Evolutionary conservation across 306 rosid species (phyloP).

Genomic region (Mimosa bimucronata): DNA sequence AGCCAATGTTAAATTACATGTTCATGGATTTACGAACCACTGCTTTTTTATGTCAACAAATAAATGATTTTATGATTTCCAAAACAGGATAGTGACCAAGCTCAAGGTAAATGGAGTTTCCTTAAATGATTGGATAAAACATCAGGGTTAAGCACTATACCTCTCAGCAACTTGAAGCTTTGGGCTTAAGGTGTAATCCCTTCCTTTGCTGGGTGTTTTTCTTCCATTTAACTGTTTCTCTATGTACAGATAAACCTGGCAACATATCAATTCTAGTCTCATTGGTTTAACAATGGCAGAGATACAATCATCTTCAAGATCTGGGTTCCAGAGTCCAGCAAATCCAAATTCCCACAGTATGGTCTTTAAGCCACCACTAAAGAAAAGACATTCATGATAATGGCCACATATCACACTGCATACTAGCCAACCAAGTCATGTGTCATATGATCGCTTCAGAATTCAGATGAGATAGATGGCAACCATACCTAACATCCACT

Average conservation of each 20-base stretch:
- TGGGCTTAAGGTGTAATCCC: conserved; percentile 4
- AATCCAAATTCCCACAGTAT: conserved; percentile 3
- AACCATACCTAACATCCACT: background rate
- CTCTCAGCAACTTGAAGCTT: conserved; percentile 24
- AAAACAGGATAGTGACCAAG: background rate
- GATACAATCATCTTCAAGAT: conserved; percentile 6
- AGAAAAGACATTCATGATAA: background rate
- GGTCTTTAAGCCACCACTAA: conserved; percentile 28
- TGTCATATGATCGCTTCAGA: conserved; percentile 9
- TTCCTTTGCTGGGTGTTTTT: conserved; percentile 14
- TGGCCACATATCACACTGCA: background rate
- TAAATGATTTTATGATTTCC: background rate
- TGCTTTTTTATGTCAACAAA: background rate
- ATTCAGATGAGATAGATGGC: conserved; percentile 11
- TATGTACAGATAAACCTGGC: conserved; percentile 16
- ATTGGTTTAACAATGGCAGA: background rate
- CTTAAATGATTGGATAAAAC: conserved; percentile 23
- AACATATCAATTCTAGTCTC: background rate
- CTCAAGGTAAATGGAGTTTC: background rate
- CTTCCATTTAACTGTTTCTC: conserved; percentile 23
- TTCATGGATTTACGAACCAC: background rate
- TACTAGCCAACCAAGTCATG: conserved; percentile 11
- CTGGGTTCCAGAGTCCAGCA: background rate
- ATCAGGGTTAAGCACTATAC: conserved; percentile 18
- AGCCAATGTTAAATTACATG: background rate